Percentiles rank a stretch among this genome's conserved stretches.
Conservation (phyloP, 1,284 basidiomycete genomes). For the Ustilago cynodontis region DNA sequence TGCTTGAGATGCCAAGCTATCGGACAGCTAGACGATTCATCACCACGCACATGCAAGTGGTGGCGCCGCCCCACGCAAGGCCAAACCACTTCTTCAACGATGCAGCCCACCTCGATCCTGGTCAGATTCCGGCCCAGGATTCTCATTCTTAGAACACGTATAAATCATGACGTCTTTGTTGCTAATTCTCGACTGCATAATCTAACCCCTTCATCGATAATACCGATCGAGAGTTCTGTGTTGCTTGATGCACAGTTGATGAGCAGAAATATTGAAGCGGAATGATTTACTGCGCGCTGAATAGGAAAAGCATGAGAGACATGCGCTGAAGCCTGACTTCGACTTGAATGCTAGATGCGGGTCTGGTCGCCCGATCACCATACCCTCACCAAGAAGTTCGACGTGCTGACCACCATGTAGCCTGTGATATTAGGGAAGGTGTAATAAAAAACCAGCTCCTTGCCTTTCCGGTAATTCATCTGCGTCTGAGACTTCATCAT, state of each 20-base stretch:
- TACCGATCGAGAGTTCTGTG: too few relatives aligned
- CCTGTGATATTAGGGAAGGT: background rate
- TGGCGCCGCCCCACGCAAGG: background rate
- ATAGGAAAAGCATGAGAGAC: background rate
- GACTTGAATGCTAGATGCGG: background rate
- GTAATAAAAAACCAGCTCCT: background rate
- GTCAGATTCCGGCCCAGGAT: background rate
- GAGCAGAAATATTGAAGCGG: too few relatives aligned
- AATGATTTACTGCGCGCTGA: too few relatives aligned
- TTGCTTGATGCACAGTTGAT: too few relatives aligned
- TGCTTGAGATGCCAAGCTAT: background rate
- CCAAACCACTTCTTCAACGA: conserved; percentile 13
- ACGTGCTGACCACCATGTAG: background rate
- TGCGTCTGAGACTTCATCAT: background rate
- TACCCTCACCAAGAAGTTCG: background rate
- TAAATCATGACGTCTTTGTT: too few relatives aligned
- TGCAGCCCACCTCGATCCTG: conserved; percentile 16
- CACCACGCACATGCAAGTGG: background rate
- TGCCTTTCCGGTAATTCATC: background rate
- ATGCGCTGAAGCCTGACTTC: background rate
- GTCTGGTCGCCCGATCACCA: too few relatives aligned
- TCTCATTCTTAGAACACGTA: background rate
- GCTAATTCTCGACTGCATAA: too few relatives aligned
- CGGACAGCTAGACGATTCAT: background rate
- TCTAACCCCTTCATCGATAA: too few relatives aligned